Conservation (phyloP, 139 green algal genomes). For the Edaphochlamys debaryana region DNA sequence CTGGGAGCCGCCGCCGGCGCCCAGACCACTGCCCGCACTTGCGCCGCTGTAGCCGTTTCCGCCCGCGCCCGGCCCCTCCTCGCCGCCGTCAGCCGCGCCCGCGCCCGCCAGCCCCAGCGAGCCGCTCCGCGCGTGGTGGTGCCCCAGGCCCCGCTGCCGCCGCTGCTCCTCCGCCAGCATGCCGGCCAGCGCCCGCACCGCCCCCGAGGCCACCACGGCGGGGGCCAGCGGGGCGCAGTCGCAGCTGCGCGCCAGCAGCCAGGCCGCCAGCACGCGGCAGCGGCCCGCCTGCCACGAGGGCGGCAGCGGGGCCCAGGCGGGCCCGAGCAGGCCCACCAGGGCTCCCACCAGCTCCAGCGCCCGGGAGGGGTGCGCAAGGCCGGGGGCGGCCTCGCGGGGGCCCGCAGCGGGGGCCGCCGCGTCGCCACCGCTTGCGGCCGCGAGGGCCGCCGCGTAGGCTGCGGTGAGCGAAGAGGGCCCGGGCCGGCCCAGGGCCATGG, state of each 20-base stretch:
- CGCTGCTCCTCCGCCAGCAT: constrained; percentile 16
- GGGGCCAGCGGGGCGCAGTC: neutral
- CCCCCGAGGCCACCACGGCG: neutral
- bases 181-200: constrained; percentile 16
- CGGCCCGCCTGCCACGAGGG: constrained; percentile 8
- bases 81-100: neutral
- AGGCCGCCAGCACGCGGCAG: constrained; percentile 24
- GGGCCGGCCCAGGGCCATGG: too few relatives aligned
- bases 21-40: neutral
- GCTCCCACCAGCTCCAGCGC: neutral
- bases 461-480: too few relatives aligned
- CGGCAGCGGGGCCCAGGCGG: neutral
- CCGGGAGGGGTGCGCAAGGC: too few relatives aligned
- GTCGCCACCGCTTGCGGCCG: too few relatives aligned
- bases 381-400: too few relatives aligned
- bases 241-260: constrained; percentile 31
- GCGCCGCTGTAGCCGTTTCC: neutral
- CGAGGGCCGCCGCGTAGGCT: too few relatives aligned
- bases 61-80: neutral
- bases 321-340: neutral
- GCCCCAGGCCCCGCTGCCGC: neutral
- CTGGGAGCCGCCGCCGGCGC: neutral
- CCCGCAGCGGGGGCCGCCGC: too few relatives aligned
- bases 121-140: too few relatives aligned
- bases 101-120: neutral